Evolutionary conservation across 768 basidiomycete genomes (phyloP), one percentile per base, ranked within the genome.

Genomic region (Porphyrellus cyaneotinctus): DNA sequence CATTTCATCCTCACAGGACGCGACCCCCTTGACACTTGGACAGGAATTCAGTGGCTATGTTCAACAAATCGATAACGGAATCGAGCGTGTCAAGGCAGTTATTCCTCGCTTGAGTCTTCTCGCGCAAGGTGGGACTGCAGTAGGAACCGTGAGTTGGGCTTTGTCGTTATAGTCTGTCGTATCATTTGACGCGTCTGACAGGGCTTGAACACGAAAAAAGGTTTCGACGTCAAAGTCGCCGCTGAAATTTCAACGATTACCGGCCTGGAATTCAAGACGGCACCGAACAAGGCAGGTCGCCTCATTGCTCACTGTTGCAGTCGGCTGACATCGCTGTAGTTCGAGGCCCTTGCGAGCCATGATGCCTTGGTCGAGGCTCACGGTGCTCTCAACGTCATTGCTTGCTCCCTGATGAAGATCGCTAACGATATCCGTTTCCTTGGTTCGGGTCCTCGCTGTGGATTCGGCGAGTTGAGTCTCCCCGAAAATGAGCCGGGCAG

Each of bases 41-140:
- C 97, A 98, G 75, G 97, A 99, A 74, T 98, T 99, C 74, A 91
- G 89, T 52, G 97, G 97, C 32, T 99, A 99, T 72, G 97, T 94
- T 17, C 90, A 94, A 68, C 97, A 99, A 72, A 70, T 98, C 51
- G 77, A 85, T 18, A 94, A 95, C 70, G 91, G 89, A 56, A 93
- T 98, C 58, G 87, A 82, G 47, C 84, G 97, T 43, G 78, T 92
- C 47, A 82, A 88, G 67, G 84, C 74, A 51, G 85, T 86, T 31
- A 72, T 99, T 48, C 93, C 95, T 41, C 85, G 95, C 43, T 68
- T 98, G 59, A 89, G 87, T 68, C 74, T 85, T 63, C 82, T 99
- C 52, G 97, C 97, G 36, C 97, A 99, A 71, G 97, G 97, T 61
- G 97, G 97, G 43, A 99, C 97, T 35, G 97, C 97, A 43, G 97